Evolutionary conservation across 2,329 filamentous ascomycete genomes (phyloP).

Genomic region (Elsinoe arachidis): DNA sequence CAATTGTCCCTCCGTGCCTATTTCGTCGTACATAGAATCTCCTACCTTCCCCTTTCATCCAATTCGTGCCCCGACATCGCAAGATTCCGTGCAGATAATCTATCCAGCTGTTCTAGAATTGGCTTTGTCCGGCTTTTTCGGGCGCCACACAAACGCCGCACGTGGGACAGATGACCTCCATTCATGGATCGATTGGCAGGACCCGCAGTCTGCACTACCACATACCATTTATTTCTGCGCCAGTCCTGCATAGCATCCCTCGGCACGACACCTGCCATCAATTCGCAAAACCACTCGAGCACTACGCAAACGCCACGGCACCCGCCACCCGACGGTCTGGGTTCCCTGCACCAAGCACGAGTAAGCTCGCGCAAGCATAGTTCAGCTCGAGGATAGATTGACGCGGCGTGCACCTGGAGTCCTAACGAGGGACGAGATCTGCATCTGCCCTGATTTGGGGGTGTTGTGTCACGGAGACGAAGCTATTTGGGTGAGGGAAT

Average conservation of each 20-base stretch:
- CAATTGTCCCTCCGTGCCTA: too few species aligned
- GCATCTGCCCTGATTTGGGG: background rate
- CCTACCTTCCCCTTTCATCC: background rate
- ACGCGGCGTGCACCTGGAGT: background rate
- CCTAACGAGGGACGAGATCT: background rate
- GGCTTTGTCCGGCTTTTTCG: background rate
- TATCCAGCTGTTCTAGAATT: background rate
- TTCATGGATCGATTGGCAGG: background rate
- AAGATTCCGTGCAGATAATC: background rate
- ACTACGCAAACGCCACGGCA: background rate
- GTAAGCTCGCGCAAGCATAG: background rate
- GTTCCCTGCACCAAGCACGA: background rate
- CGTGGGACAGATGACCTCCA: background rate
- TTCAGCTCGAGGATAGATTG: conserved; percentile 5
- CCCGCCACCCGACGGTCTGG: background rate
- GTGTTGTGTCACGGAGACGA: too few species aligned
- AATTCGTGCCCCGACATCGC: background rate
- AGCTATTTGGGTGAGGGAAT: too few species aligned
- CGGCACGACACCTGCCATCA: background rate
- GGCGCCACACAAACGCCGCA: background rate
- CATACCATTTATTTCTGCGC: too few species aligned
- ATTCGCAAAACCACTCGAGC: background rate
- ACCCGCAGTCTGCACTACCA: background rate
- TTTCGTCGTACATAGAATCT: background rate
- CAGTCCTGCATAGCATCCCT: background rate